phyloP scores from a whole-genome alignment of 2,329 filamentous ascomycete species.

The Alternaria sp. region DNA sequence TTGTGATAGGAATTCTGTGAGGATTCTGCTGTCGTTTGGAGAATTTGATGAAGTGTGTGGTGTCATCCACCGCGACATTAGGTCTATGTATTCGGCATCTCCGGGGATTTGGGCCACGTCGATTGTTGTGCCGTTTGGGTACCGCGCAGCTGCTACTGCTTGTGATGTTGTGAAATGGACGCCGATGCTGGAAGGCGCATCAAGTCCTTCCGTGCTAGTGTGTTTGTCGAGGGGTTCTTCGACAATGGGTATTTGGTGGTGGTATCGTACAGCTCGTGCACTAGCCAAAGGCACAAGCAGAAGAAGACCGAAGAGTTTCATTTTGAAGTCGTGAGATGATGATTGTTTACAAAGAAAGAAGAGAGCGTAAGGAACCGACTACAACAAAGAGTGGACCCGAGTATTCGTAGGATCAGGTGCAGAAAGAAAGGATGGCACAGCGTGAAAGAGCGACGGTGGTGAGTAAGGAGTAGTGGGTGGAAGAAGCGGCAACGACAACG shows the following conservation, averaged over 20 bases:
- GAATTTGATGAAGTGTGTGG: slow-evolving; percentile 5
- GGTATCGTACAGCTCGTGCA: slow-evolving; percentile 9
- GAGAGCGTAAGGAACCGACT: background rate
- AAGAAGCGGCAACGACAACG: background rate
- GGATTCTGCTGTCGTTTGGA: slow-evolving; percentile 19
- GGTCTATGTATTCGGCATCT: slow-evolving; percentile 29
- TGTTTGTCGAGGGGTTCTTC: background rate
- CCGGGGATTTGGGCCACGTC: slow-evolving; percentile 31
- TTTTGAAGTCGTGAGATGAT: background rate
- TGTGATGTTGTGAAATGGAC: slow-evolving; percentile 39
- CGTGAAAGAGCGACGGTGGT: background rate
- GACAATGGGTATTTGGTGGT: slow-evolving; percentile 10
- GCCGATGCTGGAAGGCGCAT: slow-evolving; percentile 23
- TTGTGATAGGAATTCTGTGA: slow-evolving; percentile 23
- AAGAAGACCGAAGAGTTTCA: slow-evolving; percentile 10
- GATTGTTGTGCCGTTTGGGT: slow-evolving; percentile 28
- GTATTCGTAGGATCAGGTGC: background rate
- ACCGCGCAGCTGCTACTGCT: slow-evolving; percentile 31
- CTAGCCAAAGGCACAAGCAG: slow-evolving; percentile 16
- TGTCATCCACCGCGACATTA: slow-evolving; percentile 32
- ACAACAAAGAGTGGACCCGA: background rate
- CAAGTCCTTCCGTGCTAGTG: background rate
- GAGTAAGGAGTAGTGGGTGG: background rate
- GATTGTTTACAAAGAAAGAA: slow-evolving; percentile 2
- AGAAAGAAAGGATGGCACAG: background rate